Percentiles rank a stretch among this genome's conserved stretches.
phyloP scores from a whole-genome alignment of 371 early-diverging fungal species.

The Circinella minor region DNA sequence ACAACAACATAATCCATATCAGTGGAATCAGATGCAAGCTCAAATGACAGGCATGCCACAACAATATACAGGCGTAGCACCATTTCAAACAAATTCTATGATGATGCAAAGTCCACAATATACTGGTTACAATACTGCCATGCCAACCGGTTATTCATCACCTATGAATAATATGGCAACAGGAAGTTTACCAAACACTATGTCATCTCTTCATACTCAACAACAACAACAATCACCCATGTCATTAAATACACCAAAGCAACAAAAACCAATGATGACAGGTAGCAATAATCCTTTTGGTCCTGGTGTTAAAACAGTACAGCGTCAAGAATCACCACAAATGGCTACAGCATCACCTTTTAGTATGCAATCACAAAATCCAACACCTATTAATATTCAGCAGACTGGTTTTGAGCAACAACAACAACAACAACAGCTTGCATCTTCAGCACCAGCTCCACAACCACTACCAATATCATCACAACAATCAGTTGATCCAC shows the following conservation, averaged over 20 bases:
- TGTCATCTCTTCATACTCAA: background rate
- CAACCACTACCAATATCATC: background rate
- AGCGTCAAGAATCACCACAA: conserved; percentile 10
- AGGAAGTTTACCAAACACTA: background rate
- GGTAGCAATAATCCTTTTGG: conserved; percentile 33
- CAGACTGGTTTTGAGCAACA: background rate
- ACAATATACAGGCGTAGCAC: conserved; percentile 22
- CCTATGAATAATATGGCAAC: background rate
- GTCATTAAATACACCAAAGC: conserved; percentile 7
- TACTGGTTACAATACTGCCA: conserved; percentile 16
- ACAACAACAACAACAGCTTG: background rate
- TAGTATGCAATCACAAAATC: conserved; percentile 15
- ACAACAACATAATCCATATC: conserved; percentile 31
- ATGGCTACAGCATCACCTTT: conserved; percentile 1
- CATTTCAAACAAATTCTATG: conserved; percentile 15
- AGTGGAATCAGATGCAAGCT: conserved; percentile 33
- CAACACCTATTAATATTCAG: conserved; percentile 15
- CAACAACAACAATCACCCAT: background rate
- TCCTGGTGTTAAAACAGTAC: conserved; percentile 14
- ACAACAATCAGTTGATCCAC: conserved; percentile 14
- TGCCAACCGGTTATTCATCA: background rate
- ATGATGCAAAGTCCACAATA: conserved; percentile 15
- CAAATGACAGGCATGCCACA: conserved; percentile 50
- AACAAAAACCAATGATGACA: conserved; percentile 17
- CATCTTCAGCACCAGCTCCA: conserved; percentile 1